Base-by-base conservation (phyloP, 768 basidiomycete genomes). In the Phylloporus scabripes region DNA sequence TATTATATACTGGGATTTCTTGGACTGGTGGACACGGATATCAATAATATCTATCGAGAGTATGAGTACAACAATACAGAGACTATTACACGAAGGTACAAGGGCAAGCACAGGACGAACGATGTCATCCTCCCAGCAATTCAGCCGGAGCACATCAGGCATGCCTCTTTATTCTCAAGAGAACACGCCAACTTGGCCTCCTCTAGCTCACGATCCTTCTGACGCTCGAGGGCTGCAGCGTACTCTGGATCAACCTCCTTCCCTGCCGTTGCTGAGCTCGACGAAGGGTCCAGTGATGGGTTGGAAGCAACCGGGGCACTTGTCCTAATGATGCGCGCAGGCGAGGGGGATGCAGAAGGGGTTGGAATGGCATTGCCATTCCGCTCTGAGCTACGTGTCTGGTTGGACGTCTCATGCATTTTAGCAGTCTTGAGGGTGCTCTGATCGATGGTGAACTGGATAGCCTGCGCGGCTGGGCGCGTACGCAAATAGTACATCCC, bases 401-500 rank as follows among this genome's bases (percentile, higher is more conserved):
- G 62, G 52, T 29, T 56, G 15, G 62, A 50, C 15, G 52, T 41
- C 36, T 64, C 66, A 33, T 52, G 50, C 34, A 59, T 52, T 41
- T 64, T 65, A 10, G 77, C 81, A 37, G 79, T 70, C 62, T 87
- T 85, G 49, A 95, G 73, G 45, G 88, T 70, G 32, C 72, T 78
- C 66, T 88, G 85, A 66, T 95, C 93, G 51, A 98, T 82, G 9
- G 96, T 99, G 75, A 99, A 97, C 72, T 99, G 92, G 66, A 95
- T 94, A 44, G 96, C 96, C 62, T 92, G 86, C 11, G 92, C 90
- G 8, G 94, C 93, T 5, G 96, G 91, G 45, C 91, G 81, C 31
- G 96, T 97, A 47, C 96, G 82, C 43, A 99, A 78, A 70, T 99
- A 98, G 72, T 92, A 93, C 90, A 95, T 94, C 58, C 95, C 96